Conservation (phyloP, 108 stramenopile species). For the Hondaea fermentalgiana region DNA sequence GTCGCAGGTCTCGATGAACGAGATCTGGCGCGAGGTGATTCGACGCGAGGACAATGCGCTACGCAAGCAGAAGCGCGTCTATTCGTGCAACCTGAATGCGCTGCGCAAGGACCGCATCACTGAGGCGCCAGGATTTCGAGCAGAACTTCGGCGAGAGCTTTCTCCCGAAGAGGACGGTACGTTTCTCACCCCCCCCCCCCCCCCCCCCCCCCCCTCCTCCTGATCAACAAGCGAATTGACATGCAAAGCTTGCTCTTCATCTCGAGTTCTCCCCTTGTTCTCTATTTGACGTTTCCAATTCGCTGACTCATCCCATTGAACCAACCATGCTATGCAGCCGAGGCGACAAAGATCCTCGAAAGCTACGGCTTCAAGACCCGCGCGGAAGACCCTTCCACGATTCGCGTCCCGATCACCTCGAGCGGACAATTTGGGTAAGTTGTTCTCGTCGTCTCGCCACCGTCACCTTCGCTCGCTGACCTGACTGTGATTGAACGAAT, state of each 20-base stretch:
- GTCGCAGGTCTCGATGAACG: constrained; percentile 3
- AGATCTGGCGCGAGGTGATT: constrained; percentile 17
- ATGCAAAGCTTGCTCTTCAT: too few relatives aligned
- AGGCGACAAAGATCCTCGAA: not conserved
- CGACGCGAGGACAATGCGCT: not conserved
- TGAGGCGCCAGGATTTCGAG: not conserved
- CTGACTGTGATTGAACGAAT: not conserved
- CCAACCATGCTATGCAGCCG: not conserved
- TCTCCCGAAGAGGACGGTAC: not conserved
- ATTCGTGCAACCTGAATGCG: constrained; percentile 1
- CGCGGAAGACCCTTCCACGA: not conserved
- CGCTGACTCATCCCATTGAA: not conserved
- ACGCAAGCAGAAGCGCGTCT: not conserved
- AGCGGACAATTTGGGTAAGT: not conserved
- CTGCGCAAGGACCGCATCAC: constrained; percentile 10
- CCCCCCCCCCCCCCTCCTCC: too few relatives aligned
- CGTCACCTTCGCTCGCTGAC: too few relatives aligned
- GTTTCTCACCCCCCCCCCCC: not conserved
- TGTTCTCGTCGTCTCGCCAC: not conserved
- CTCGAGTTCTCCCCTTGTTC: not conserved
- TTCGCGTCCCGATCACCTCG: not conserved
- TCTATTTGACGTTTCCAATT: not conserved
- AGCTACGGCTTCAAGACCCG: not conserved
- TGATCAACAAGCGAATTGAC: too few relatives aligned
- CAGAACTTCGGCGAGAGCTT: not conserved